A percentile compares a stretch with the other conserved stretches of the same genome.
phyloP scores from a whole-genome alignment of 306 rosid genomes.

The Vigna nakashimae region DNA sequence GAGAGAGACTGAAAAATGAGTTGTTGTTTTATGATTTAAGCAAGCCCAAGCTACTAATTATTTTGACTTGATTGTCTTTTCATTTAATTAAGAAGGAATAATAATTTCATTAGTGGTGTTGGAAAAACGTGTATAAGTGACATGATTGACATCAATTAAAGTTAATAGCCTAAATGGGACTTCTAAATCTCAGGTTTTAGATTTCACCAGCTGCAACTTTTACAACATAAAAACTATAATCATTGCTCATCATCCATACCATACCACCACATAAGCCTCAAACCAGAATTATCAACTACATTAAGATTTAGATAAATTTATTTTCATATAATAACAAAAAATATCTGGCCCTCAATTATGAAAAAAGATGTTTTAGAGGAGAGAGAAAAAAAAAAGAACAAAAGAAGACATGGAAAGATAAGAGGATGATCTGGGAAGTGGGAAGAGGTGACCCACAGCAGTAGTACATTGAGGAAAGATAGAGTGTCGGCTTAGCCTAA shows the following conservation, averaged over 20 bases:
- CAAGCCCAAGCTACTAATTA: slow-evolving; percentile 48
- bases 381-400: no score
- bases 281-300: no score
- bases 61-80: slow-evolving; percentile 52
- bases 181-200: slow-evolving; percentile 38
- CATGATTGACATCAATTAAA: slow-evolving; percentile 52
- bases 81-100: slow-evolving; percentile 57
- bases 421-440: no score
- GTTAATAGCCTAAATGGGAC: slow-evolving; percentile 42
- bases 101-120: slow-evolving; percentile 45
- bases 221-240: slow-evolving; percentile 36
- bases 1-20: slow-evolving; percentile 53
- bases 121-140: slow-evolving; percentile 57
- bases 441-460: slow-evolving; percentile 24
- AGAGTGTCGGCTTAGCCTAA: slow-evolving; percentile 49
- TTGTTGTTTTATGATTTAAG: slow-evolving; percentile 55
- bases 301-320: no score
- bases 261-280: no score
- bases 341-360: not conserved
- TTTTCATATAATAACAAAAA: not conserved
- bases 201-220: slow-evolving; percentile 33
- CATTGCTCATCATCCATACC: slow-evolving; percentile 5
- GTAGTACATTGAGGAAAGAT: slow-evolving; percentile 36
- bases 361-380: no score
- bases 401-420: no score